Evolutionary conservation across 2,329 filamentous ascomycete genomes (phyloP).

Genomic region (Cladosporium sp.): DNA sequence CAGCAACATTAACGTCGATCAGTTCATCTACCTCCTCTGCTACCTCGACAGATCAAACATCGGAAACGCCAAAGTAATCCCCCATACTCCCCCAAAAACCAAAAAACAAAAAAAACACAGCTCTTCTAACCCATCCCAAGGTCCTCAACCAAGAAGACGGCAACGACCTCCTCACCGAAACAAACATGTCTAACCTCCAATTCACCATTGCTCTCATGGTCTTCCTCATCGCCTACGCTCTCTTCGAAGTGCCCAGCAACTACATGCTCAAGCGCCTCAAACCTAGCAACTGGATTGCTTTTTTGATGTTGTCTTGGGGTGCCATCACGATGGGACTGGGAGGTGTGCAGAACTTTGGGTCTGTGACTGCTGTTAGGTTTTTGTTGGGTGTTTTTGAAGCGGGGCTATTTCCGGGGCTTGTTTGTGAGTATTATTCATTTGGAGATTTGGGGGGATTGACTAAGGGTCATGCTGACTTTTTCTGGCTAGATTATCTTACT

Average conservation of each 20-base stretch:
- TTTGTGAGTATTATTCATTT: slow-evolving; percentile 29
- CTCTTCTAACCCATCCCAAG: slow-evolving; percentile 39
- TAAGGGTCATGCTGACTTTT: neutral
- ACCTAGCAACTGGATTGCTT: slow-evolving; percentile 35
- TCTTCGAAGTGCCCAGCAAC: slow-evolving; percentile 43
- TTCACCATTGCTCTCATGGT: slow-evolving; percentile 49
- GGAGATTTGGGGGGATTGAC: too few relatives aligned
- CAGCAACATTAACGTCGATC: neutral
- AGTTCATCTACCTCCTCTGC: slow-evolving; percentile 60
- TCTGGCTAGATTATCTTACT: slow-evolving; percentile 19
- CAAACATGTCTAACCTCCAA: slow-evolving; percentile 57
- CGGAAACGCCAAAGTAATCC: slow-evolving; percentile 9
- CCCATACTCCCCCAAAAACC: neutral
- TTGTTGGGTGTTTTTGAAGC: slow-evolving; percentile 47
- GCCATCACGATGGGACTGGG: slow-evolving; percentile 35
- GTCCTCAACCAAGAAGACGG: slow-evolving; percentile 58
- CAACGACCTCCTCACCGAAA: slow-evolving; percentile 60
- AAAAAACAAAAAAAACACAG: too few relatives aligned
- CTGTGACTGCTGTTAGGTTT: slow-evolving; percentile 42
- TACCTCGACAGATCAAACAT: slow-evolving; percentile 68
- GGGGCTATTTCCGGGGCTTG: slow-evolving; percentile 52
- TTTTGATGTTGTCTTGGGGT: slow-evolving; percentile 30
- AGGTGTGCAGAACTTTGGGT: slow-evolving; percentile 40
- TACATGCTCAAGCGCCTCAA: slow-evolving; percentile 41
- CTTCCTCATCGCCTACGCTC: slow-evolving; percentile 54